Conservation (phyloP, 2,329 filamentous ascomycete genomes). For the Aspergillus texensis region DNA sequence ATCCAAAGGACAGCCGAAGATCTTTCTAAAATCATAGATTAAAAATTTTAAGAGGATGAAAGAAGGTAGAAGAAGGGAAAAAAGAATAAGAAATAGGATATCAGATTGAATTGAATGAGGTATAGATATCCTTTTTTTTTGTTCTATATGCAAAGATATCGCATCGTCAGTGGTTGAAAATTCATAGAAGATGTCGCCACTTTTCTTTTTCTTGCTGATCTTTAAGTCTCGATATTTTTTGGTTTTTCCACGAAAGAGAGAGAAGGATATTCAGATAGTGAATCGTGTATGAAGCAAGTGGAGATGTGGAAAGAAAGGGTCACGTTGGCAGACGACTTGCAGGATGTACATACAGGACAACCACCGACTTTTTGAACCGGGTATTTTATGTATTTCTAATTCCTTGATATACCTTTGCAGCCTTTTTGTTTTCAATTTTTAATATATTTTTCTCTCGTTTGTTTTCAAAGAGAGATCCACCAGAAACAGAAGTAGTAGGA, state of each 20-base stretch:
- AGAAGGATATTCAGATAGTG: slow-evolving; percentile 14
- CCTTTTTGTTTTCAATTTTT: slow-evolving; percentile 2
- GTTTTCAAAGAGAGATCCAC: slow-evolving; percentile 4
- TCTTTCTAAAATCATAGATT: not conserved
- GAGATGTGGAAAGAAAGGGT: slow-evolving; percentile 21
- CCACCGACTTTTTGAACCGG: slow-evolving; percentile 18
- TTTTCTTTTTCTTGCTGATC: slow-evolving; percentile 4
- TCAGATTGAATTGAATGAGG: not conserved
- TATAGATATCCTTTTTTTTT: slow-evolving; percentile 2
- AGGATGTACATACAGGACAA: slow-evolving; percentile 11
- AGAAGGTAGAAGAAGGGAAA: not conserved
- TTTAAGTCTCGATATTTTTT: not conserved
- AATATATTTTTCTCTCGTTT: slow-evolving; percentile 3
- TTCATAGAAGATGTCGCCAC: slow-evolving; percentile 17
- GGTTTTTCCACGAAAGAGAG: not conserved
- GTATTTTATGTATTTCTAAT: slow-evolving; percentile 20
- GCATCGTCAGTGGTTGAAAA: slow-evolving; percentile 10
- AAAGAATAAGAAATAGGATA: not conserved
- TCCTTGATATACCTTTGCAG: slow-evolving; percentile 5
- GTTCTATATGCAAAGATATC: slow-evolving; percentile 19
- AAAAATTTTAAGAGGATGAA: not conserved
- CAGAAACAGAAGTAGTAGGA: not conserved
- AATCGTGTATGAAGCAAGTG: slow-evolving; percentile 17
- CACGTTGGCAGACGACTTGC: slow-evolving; percentile 21
- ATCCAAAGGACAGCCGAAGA: not conserved